Evolutionary conservation across 2,329 filamentous ascomycete genomes (phyloP), one percentile per base, ranked within the genome.

Genomic region (Chalara sp.): DNA sequence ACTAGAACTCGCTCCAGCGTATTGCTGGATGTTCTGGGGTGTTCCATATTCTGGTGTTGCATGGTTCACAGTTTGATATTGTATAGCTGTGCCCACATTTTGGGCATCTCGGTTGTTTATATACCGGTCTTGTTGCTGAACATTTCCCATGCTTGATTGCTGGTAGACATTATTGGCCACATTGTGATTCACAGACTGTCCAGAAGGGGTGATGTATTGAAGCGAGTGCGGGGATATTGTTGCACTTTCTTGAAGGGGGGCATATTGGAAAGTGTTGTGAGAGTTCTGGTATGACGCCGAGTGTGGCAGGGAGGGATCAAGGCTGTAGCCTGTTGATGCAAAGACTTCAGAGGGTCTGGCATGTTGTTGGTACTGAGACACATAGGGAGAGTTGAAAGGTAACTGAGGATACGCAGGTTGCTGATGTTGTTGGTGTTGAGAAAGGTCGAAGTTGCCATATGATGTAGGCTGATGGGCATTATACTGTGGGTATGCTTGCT

Each of bases 151-250:
- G 8, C 10, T 37, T 41, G 53, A 47, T 33, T 48, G 52, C 49
- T 64, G 60, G 51, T 57, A 60, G 37, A 49, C 33, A 10, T 52
- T 31, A 28, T 56, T 53, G 7, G 57, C 46, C 5, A 56, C 47
- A n/a, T 47, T 48, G 52, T 49, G 54, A 49, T 55, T 60, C 33
- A 56, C 30, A 30, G 51, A 49, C 30, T 61, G 63, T 12, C 47
- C 56, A n/a, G 53, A 42, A 11, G 53, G 32, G 31, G 61, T 53
- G 29, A 37, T 52, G 47, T 63, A 65, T 41, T 65, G 62, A 35
- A 65, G 59, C 47, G 53, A 58, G 40, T 62, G 60, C n/a, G 63
- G 61, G 33, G 62, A 49, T 12, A 64, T 60, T 8, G 63, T 63
- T n/a, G 57, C 55, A 6, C 46, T 32, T 12, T 46, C 44, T 13